These are phyloP conservation scores for Schwanniomyces vanrijiae DNA, from an alignment of 805 yeast species.

Conservation along the genomic window DNA sequence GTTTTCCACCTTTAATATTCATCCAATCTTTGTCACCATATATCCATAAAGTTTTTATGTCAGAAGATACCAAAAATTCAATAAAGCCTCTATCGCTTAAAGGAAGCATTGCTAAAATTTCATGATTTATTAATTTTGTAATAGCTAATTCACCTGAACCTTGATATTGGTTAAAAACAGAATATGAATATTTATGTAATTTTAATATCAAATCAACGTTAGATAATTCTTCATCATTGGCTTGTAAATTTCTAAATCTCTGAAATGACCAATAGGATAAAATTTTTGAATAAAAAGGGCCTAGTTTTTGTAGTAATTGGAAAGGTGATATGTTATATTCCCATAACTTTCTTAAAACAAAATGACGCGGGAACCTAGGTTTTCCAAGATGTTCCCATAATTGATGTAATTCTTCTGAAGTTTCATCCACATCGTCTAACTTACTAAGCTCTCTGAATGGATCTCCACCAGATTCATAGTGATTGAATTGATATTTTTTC, in stretches of 20 bases:
- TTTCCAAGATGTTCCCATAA: constrained; percentile 36
- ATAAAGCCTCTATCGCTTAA: constrained; percentile 40
- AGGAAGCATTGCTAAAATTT: constrained; percentile 38
- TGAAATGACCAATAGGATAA: constrained; percentile 43
- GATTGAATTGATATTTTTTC: constrained; percentile 30
- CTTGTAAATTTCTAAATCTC: constrained; percentile 31
- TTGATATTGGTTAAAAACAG: constrained; percentile 43
- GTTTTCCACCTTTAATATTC: constrained; percentile 39
- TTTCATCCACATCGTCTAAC: constrained; percentile 15
- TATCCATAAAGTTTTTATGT: constrained; percentile 31
- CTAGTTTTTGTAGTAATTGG: constrained; percentile 35
- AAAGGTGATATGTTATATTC: constrained; percentile 38
- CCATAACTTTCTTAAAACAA: constrained; percentile 34
- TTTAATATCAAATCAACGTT: constrained; percentile 26
- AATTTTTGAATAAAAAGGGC: constrained; percentile 41
- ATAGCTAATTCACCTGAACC: constrained; percentile 46
- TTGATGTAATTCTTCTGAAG: constrained; percentile 14
- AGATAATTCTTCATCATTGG: constrained; percentile 11
- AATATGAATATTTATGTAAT: constrained; percentile 40
- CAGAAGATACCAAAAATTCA: constrained; percentile 22
- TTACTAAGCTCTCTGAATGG: constrained; percentile 34
- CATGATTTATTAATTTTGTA: constrained; percentile 39
- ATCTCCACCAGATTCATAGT: constrained; percentile 33
- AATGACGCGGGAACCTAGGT: constrained; percentile 37
- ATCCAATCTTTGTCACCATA: constrained; percentile 48